phyloP scores from a whole-genome alignment of 2,329 filamentous ascomycete species.

The Fusarium armeniacum region DNA sequence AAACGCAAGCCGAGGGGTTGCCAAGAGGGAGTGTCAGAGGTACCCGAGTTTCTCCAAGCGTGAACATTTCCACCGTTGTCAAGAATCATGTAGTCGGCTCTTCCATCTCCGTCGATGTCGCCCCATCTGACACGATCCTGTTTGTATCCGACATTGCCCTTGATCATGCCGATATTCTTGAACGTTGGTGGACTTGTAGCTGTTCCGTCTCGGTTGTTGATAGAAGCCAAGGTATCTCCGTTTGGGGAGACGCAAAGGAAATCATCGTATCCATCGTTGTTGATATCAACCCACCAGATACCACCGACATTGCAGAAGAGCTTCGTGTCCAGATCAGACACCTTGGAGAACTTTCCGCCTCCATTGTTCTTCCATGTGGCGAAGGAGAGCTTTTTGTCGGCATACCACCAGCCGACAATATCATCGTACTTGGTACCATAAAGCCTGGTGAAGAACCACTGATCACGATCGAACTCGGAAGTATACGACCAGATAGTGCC shows the following conservation, averaged over 20 bases:
- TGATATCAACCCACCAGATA: not conserved
- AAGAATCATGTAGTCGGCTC: constrained; percentile 7
- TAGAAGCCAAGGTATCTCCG: not conserved
- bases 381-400: not conserved
- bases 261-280: constrained; percentile 4
- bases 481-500: constrained; percentile 33
- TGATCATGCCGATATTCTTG: constrained; percentile 10
- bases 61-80: constrained; percentile 3
- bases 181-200: not conserved
- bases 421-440: constrained; percentile 17
- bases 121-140: constrained; percentile 18
- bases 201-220: constrained; percentile 14
- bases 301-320: not conserved
- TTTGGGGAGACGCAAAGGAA: constrained; percentile 3
- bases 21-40: constrained; percentile 43
- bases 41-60: constrained; percentile 12
- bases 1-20: constrained; percentile 50
- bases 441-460: constrained; percentile 19
- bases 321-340: not conserved
- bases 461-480: constrained; percentile 10
- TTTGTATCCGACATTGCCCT: not conserved
- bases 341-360: constrained; percentile 13
- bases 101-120: constrained; percentile 22
- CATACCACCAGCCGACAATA: constrained; percentile 13
- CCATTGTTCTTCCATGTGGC: constrained; percentile 7